Evolutionary conservation across 768 basidiomycete species (phyloP), one percentile per base, ranked within the genome.

Genomic region (Ramaria sp.): DNA sequence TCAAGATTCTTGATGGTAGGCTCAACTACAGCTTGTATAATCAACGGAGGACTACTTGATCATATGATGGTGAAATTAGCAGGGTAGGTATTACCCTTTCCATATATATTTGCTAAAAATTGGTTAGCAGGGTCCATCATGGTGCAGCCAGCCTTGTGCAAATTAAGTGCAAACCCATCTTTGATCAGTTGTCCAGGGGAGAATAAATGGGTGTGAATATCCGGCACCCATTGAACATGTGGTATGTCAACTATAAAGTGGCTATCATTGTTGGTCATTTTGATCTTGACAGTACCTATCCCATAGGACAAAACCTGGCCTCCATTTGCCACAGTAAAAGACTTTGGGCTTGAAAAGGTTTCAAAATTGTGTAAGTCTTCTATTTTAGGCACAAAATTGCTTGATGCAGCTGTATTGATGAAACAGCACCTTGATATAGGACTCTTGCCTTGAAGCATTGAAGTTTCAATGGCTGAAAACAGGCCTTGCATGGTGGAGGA

Each of bases 341-440:
- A n/a, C n/a, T n/a, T n/a, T n/a, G n/a, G n/a, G n/a, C n/a, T n/a
- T n/a, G n/a, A n/a, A n/a, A n/a, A n/a, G n/a, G n/a, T n/a, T n/a
- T n/a, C n/a, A n/a, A n/a, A n/a, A n/a, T n/a, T n/a, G n/a, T 44
- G 42, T 24, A 44, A 44, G 24, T 44, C 42, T 44, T 44, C 42
- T 9, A 44, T 44, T 24, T 24, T 44, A 7, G 18, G 42, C 42
- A 44, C 42, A 24, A 44, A 44, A 44, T 44, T 44, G 42, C 42
- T 18, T 24, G 42, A 44, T 44, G 42, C 42, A 9, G 42, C 42
- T 24, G 42, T 44, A 20, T 44, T 18, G 20, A 44, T 44, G 18
- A 44, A 44, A 18, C 42, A 44, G 15, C 18, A 18, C 24, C 42
- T 44, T 20, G 42, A n/a, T n/a, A n/a, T n/a, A n/a, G n/a, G n/a